A percentile compares a stretch with the other conserved stretches of the same genome.
Evolutionary conservation across 352 stramenopile genomes (phyloP).

Genomic region (Phytophthora litchii): DNA sequence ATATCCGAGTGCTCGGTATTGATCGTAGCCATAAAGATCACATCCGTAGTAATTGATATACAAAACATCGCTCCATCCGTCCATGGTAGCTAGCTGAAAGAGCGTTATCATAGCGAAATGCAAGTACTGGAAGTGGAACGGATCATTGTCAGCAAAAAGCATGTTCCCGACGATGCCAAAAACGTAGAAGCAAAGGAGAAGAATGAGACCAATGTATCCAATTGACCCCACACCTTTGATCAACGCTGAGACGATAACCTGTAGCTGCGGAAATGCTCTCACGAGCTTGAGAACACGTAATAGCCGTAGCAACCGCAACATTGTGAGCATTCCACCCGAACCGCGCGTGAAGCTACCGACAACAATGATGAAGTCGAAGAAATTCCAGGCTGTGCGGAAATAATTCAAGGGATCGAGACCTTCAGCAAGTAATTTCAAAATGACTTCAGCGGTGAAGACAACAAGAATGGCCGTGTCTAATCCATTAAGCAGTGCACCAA

Average conservation of each 20-base stretch:
- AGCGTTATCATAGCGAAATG: constrained; percentile 90
- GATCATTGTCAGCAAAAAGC: constrained; percentile 87
- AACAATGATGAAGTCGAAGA: constrained; percentile 88
- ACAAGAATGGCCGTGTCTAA: constrained; percentile 74
- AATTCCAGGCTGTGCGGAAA: constrained; percentile 80
- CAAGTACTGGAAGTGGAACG: constrained; percentile 88
- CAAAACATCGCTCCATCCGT: constrained; percentile 90
- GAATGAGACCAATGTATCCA: constrained; percentile 89
- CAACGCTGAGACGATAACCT: constrained; percentile 91
- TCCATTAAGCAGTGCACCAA: constrained; percentile 47
- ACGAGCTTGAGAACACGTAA: constrained; percentile 90
- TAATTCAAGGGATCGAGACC: constrained; percentile 80
- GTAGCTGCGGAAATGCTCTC: constrained; percentile 82
- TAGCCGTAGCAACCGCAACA: constrained; percentile 83
- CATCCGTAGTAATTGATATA: constrained; percentile 93
- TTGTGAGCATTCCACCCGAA: constrained; percentile 79
- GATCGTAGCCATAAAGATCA: constrained; percentile 81
- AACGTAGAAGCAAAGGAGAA: constrained; percentile 91
- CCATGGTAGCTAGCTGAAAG: constrained; percentile 89
- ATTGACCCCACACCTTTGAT: constrained; percentile 89
- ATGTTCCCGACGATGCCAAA: constrained; percentile 93
- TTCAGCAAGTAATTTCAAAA: constrained; percentile 80
- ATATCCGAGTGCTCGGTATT: constrained; percentile 58
- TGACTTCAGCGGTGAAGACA: constrained; percentile 79
- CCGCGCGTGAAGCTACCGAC: constrained; percentile 71